These are phyloP conservation scores for Paecilomyces dactylethromorphus DNA, from an alignment of 2,329 filamentous ascomycete species.

Conservation along the genomic window DNA sequence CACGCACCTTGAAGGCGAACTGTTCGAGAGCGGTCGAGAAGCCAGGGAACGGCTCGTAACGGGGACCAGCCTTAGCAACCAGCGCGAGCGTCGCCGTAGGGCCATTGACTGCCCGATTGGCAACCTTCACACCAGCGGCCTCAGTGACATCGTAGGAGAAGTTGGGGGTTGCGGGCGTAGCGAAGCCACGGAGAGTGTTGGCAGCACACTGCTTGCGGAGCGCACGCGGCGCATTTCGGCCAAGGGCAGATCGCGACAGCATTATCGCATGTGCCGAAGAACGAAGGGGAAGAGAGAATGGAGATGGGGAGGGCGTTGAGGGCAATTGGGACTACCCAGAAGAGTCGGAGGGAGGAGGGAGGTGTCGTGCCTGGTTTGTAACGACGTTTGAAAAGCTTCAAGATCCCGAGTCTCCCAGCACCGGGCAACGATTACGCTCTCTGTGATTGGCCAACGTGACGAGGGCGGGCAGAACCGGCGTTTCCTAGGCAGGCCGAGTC, in stretches of 20 bases:
- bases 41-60: conserved; percentile 85
- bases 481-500: conserved; percentile 18
- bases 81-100: conserved; percentile 87
- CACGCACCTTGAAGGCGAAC: conserved; percentile 89
- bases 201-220: conserved; percentile 53
- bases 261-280: conserved; percentile 52
- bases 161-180: conserved; percentile 61
- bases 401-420: conserved; percentile 26
- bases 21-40: conserved; percentile 84
- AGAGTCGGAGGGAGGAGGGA: conserved; percentile 16
- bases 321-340: conserved; percentile 23
- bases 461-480: conserved; percentile 34
- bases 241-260: conserved; percentile 61
- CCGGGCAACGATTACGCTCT: conserved; percentile 24
- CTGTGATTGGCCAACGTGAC: conserved; percentile 33
- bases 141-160: conserved; percentile 85
- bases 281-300: conserved; percentile 31
- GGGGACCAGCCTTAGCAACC: conserved; percentile 88
- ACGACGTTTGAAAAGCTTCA: conserved; percentile 37
- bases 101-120: conserved; percentile 80
- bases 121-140: conserved; percentile 82
- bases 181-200: conserved; percentile 55
- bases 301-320: conserved; percentile 27
- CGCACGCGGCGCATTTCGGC: conserved; percentile 58
- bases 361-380: conserved; percentile 17